phyloP scores from a whole-genome alignment of 352 stramenopile species.

The Phytophthora cryptogea region DNA sequence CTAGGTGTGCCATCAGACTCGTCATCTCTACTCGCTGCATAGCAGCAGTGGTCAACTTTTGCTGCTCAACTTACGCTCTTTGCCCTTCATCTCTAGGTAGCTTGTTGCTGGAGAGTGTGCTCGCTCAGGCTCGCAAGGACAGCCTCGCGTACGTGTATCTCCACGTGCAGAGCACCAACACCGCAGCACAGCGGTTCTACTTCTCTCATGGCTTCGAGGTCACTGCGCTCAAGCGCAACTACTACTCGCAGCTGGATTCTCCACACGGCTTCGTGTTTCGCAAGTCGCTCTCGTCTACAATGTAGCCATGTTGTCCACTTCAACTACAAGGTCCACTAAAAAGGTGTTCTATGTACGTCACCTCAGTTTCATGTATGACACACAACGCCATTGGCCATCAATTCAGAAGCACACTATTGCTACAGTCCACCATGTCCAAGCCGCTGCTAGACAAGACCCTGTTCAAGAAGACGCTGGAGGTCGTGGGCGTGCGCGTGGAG shows the following conservation, averaged over 20 bases:
- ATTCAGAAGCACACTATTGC: background rate
- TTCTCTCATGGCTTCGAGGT: constrained; percentile 82
- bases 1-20: constrained; percentile 18
- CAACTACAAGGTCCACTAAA: constrained; percentile 1
- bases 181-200: constrained; percentile 92
- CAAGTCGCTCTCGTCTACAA: constrained; percentile 41
- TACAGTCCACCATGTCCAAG: constrained; percentile 22
- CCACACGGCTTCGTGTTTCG: constrained; percentile 92
- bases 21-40: background rate
- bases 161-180: constrained; percentile 94
- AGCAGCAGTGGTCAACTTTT: background rate
- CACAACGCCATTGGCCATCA: constrained; percentile 23
- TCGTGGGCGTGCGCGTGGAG: constrained; percentile 76
- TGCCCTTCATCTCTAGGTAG: constrained; percentile 45
- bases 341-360: constrained; percentile 2
- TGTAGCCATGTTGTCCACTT: constrained; percentile 19
- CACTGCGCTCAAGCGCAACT: constrained; percentile 89
- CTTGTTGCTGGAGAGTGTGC: constrained; percentile 47
- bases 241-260: constrained; percentile 94
- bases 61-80: background rate
- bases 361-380: constrained; percentile 17
- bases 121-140: constrained; percentile 38
- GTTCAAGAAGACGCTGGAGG: constrained; percentile 72
- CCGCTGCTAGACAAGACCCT: constrained; percentile 65
- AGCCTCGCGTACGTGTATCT: constrained; percentile 77